Conservation (phyloP, 345 rosid species). For the Euphorbia pulcherrima region DNA sequence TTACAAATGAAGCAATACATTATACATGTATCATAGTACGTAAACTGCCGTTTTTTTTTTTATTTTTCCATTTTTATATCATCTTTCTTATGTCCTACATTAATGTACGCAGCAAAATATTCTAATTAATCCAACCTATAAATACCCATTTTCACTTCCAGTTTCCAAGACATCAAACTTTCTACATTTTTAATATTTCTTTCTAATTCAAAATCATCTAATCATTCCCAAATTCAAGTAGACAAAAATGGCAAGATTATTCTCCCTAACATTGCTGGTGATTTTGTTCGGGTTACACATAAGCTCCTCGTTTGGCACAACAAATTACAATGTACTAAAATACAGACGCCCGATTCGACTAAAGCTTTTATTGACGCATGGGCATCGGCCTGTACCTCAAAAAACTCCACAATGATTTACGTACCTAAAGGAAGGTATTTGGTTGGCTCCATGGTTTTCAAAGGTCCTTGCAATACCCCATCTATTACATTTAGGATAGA, state of each 20-base stretch:
- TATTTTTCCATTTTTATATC: not conserved
- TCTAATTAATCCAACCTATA: not conserved
- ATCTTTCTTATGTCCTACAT: not conserved
- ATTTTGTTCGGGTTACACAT: too few relatives aligned
- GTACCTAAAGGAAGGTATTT: conserved; percentile 15
- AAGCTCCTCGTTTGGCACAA: not conserved
- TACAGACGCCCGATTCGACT: not conserved
- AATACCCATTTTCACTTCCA: not conserved
- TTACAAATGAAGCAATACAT: not conserved
- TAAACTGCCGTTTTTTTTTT: too few relatives aligned
- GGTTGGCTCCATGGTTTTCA: not conserved
- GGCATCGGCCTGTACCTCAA: conserved; percentile 12
- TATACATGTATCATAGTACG: not conserved
- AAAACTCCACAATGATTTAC: not conserved
- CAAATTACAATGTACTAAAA: conserved; percentile 3
- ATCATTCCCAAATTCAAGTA: not conserved
- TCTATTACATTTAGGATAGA: conserved; percentile 10
- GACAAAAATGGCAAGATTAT: not conserved
- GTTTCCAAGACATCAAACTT: not conserved
- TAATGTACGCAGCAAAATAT: too few relatives aligned
- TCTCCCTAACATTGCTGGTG: not conserved
- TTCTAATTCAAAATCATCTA: not conserved
- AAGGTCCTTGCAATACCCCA: conserved; percentile 5
- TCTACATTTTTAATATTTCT: too few relatives aligned
- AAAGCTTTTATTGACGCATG: conserved; percentile 7